Evolutionary conservation across 2,329 filamentous ascomycete species (phyloP), one percentile per base, ranked within the genome.

Genomic region (Tolypocladium sp.): DNA sequence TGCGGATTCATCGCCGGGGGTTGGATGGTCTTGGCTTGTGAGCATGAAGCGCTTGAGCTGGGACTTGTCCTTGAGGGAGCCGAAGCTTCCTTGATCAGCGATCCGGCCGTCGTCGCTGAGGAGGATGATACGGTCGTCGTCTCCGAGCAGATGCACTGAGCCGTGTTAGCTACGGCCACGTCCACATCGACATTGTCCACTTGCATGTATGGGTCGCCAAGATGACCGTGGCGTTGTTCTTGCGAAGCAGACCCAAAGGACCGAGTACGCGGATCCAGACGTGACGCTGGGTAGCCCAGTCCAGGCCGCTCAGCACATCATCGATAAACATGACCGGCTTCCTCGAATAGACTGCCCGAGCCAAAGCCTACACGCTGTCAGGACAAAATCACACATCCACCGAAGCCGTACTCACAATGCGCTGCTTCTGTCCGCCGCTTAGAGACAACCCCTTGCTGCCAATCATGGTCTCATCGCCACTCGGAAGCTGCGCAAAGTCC

Each of bases 401-500:
- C 12, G 30, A n/a, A 35, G 10, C 13, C 9, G 27, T 35, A 22
- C 49, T 35, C 4, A 35, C 56, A 22, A 58, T 40, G 37, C 56
- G 56, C 9, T 53, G 56, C 22, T 40, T 41, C 38, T 58, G 56
- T 15, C 56, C 56, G 20, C 56, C 56, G 33, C 56, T 58, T 17
- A 54, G 49, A 22, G 46, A 53, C 20, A 58, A 10, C 4, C 56
- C 49, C 8, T 54, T 52, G 25, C 56, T 58, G 15, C 56, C 56
- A 27, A 58, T 42, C 22, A 41, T 41, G 13, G 49, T 40, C 25
- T 22, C 27, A 25, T 65, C 64, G 1, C 63, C 63, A 7, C 46
- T 25, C n/a, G 58, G 12, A 2, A 66, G 58, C 20, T 63, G 60
- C 17, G 46, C 22, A 4, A 66, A 59, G n/a, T 64, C 64, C 12